Base-by-base conservation (phyloP, 805 yeast genomes). In the Naumovozyma baii region DNA sequence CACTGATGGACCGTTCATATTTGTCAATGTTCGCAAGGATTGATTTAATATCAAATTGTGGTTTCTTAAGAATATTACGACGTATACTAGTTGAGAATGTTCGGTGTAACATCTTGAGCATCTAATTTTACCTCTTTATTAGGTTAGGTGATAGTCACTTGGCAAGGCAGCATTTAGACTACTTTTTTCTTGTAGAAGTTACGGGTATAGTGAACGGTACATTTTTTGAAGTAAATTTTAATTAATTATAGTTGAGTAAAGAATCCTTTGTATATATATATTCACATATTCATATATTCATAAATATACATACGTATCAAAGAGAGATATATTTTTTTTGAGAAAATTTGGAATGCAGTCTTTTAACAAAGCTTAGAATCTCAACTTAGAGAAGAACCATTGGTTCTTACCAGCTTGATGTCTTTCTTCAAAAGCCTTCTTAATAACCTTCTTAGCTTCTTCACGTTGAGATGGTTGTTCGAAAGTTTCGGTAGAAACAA, bases 381-480 rank as follows among this genome's bases (percentile, higher is more conserved):
- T 80, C 69, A 85, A 82, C 78, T 92, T 92, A 73, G 95, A 80
- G 88, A 92, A 92, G 80, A 92, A 92, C 98, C 98, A 92, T 77
- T 87, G 88, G 88, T 90, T 90, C 83, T 92, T 87, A 71, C 98
- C 98, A 68, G 96, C 86, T 72, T 84, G 94, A 80, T 90, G 95
- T 80, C 87, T 86, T 77, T 90, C 95, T 78, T 92, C 98, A 67
- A 92, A 90, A 69, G 95, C 95, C 80, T 88, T 84, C 85, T 86
- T 92, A 72, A 92, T 86, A 68, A 81, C 88, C 80, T 92, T 90
- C 84, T 88, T 92, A 67, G 97, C 97, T 70, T 90, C 96, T 73
- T 81, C 94, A 71, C 94, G 83, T 75, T 88, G 96, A 55, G 96
- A 76, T 72, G 97, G 96, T 79, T 92, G 96, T 67, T 76, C 77